Conservation (phyloP, 1,139 yeast genomes). For the Arxiozyma heterogenica region DNA sequence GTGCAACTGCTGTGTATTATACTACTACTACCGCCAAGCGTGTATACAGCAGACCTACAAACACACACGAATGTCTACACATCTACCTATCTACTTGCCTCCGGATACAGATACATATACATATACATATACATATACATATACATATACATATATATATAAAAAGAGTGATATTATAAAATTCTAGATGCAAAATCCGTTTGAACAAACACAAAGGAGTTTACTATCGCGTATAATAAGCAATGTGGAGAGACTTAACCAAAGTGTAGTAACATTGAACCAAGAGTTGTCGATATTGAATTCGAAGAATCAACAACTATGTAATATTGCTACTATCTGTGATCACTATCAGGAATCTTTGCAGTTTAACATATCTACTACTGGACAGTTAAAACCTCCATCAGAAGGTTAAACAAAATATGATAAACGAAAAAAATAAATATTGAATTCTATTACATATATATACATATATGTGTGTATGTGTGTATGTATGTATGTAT, state of each 20-base stretch:
- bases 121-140: not conserved
- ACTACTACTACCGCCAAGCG: no score
- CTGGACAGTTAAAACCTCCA: slow-evolving; percentile 58
- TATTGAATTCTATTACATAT: not conserved
- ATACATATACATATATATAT: no score
- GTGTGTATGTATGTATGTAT: not conserved
- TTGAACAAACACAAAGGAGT: slow-evolving; percentile 77
- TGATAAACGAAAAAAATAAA: no score
- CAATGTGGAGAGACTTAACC: slow-evolving; percentile 69
- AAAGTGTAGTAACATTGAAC: slow-evolving; percentile 59
- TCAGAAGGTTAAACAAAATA: slow-evolving; percentile 13
- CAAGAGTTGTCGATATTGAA: slow-evolving; percentile 34
- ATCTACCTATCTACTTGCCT: no score
- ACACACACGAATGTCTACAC: no score
- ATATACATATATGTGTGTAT: not conserved
- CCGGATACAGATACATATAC: not conserved
- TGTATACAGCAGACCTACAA: no score
- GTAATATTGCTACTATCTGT: slow-evolving; percentile 73
- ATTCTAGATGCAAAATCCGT: slow-evolving; percentile 70
- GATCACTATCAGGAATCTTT: slow-evolving; percentile 66
- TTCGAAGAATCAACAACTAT: slow-evolving; percentile 61
- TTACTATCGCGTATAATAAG: slow-evolving; percentile 66
- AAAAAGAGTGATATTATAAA: no score
- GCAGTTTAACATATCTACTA: slow-evolving; percentile 62
- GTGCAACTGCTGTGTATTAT: no score